Evolutionary conservation across 257 asterid species (phyloP), one percentile per base, ranked within the genome.

Genomic region (Solanum bulbocastanum): DNA sequence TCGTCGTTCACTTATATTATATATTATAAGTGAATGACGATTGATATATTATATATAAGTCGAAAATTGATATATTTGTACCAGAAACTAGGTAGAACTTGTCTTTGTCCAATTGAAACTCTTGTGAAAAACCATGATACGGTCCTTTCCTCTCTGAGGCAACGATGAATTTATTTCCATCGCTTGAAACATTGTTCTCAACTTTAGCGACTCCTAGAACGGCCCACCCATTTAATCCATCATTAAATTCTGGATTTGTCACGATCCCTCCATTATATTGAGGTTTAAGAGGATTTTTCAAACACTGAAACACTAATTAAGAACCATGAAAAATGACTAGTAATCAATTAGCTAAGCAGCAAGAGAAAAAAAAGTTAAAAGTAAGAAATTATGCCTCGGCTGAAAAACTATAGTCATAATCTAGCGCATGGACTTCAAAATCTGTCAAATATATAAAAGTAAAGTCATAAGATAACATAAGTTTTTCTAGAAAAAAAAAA

Each of bases 191-290:
- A 1, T 27, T n/a, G 4, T 73, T 33, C 42, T 83, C 86, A 23
- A 88, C 10, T 66, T 79, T 84, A 69, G 74, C 84, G 8, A 36
- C 23, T 83, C 90, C 92, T 8, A 46, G 8, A 65, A 40, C 12
- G 11, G 65, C 66, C 93, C 92, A 88, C 4, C 91, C 92, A 4
- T 88, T 71, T 20, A 89, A 35, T 42, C 90, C 91, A 72, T 86
- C 76, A 46, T 87, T 52, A 23, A 90, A 65, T 56, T 90, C 88
- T 71, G 92, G 89, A 83, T 91, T 90, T 27, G 78, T 76, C 58
- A 89, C 89, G 22, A 91, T 90, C 30, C 93, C 92, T 83, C 93
- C 92, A 27, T 66, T 35, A 74, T 91, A 90, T 52, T 90, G 92
- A 84, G 93, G 90, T 44, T 83, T 83, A 25, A 89, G 75, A 62